A percentile compares a stretch with the other conserved stretches of the same genome.
Conservation (phyloP, 2,329 filamentous ascomycete genomes). For the Penicillium paneum region DNA sequence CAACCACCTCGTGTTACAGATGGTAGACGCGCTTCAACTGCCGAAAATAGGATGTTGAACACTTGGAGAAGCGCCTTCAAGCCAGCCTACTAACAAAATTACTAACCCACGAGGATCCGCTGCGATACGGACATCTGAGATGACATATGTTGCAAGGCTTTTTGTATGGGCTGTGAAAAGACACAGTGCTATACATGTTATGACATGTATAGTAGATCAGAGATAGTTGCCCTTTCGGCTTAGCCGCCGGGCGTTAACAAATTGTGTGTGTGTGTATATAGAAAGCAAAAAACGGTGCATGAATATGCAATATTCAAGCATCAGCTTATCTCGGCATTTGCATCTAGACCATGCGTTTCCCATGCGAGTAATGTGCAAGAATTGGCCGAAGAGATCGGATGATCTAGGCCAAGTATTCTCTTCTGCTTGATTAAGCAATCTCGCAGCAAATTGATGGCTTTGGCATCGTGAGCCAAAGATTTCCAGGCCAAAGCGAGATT, state of each 20-base stretch:
- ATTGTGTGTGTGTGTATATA: too few species aligned
- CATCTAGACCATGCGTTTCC: too few species aligned
- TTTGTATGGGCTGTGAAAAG: constrained; percentile 25
- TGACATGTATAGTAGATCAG: too few species aligned
- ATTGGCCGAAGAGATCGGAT: not conserved
- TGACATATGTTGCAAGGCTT: constrained; percentile 19
- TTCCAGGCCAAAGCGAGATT: not conserved
- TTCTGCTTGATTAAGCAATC: not conserved
- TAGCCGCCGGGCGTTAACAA: too few species aligned
- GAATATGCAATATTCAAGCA: too few species aligned
- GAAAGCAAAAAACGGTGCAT: too few species aligned
- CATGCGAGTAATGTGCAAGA: constrained; percentile 2
- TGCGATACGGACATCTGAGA: constrained; percentile 19
- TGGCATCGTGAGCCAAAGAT: not conserved
- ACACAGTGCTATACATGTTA: too few species aligned
- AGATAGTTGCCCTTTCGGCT: too few species aligned
- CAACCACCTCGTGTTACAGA: constrained; percentile 25
- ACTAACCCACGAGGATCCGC: constrained; percentile 17
- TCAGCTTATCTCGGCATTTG: too few species aligned
- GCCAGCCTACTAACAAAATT: too few species aligned
- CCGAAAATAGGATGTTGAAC: constrained; percentile 21
- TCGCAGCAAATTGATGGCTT: constrained; percentile 2
- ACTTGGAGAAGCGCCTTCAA: too few species aligned
- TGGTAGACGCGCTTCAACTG: constrained; percentile 34
- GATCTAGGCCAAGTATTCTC: not conserved